Evolutionary conservation across 139 green algal species (phyloP).

Genomic region (Closterium sp.): DNA sequence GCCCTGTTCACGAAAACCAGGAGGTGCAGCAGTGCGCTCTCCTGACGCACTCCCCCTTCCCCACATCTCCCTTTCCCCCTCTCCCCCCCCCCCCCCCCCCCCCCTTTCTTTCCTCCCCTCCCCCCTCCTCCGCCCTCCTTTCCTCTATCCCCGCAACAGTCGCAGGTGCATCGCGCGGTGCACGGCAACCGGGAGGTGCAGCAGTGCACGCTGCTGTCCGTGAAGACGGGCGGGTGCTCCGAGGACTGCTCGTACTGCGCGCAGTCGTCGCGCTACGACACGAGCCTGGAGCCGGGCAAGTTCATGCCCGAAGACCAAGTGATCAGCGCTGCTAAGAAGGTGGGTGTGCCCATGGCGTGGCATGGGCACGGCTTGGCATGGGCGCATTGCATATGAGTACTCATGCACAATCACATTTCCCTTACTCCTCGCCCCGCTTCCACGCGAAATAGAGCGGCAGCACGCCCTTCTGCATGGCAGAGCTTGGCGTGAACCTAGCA

Average conservation of each 20-base stretch:
- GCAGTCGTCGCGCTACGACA: constrained; percentile 76
- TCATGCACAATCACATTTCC: too few species aligned
- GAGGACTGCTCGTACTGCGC: constrained; percentile 97
- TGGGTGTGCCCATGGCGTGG: background rate
- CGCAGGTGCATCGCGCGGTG: constrained; percentile 27
- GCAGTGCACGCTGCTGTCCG: constrained; percentile 93
- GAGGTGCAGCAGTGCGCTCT: constrained; percentile 94
- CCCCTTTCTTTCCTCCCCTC: too few species aligned
- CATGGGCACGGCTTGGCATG: too few species aligned
- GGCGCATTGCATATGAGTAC: too few species aligned
- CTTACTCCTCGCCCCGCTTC: too few species aligned
- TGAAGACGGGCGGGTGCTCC: constrained; percentile 98
- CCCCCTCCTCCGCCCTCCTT: too few species aligned
- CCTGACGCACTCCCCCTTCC: too few species aligned
- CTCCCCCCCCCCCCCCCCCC: too few species aligned
- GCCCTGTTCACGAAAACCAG: constrained; percentile 13
- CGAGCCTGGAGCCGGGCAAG: constrained; percentile 82
- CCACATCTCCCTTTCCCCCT: too few species aligned
- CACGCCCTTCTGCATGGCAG: background rate
- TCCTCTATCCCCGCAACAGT: background rate
- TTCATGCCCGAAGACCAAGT: constrained; percentile 73
- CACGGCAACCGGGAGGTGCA: constrained; percentile 76
- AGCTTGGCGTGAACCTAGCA: too few species aligned
- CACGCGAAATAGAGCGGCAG: background rate
- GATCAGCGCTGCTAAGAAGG: constrained; percentile 35